Evolutionary conservation across 1,284 basidiomycete genomes (phyloP), one percentile per base, ranked within the genome.

Genomic region (Sanghuangporus weigelae): DNA sequence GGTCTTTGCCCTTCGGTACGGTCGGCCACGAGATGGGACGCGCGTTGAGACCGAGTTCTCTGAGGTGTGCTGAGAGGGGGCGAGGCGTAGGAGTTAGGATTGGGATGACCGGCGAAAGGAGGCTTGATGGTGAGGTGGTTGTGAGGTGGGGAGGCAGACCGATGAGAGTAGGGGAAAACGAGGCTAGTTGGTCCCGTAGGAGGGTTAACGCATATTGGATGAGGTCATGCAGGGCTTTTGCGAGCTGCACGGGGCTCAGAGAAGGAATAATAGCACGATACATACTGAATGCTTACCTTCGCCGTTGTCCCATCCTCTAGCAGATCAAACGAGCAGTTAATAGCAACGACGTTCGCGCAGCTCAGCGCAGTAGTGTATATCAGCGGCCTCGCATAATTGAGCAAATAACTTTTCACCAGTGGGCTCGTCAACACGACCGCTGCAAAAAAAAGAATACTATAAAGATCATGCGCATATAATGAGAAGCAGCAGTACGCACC

Each of bases 351-450:
- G 70, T 86, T 93, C 16, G 88, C 81, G 67, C 87, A 84, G 63
- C 88, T 86, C 67, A 93, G 80, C 0, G 92, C 85, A 0, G 94
- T 96, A 0, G 93, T 96, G 76, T 93, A 97, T 62, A 96, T 93
- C 57, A 98, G 79, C 4, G 95, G 87, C 38, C 96, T 82, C 0
- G 95, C 95, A 76, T 97, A 98, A 73, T 98, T 98, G 72, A 97
- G 79, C 21, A 98, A 78, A 75, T 95, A 98, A 65, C 90, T 84
- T 7, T 90, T 84, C 38, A 95, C 82, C 1, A 93, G 78, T 2
- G 82, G 79, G 16, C 81, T 87, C 46, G 87, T 89, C 26, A 97
- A 77, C 3, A 98, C 75, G 2, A 93, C 89, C 48, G 95, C 96
- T 95, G 64, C 38, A 39, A 67, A 39, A 38, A 59, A 31, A 36